Evolutionary conservation across 2,329 filamentous ascomycete species (phyloP).

Genomic region (Colletotrichum incanum): DNA sequence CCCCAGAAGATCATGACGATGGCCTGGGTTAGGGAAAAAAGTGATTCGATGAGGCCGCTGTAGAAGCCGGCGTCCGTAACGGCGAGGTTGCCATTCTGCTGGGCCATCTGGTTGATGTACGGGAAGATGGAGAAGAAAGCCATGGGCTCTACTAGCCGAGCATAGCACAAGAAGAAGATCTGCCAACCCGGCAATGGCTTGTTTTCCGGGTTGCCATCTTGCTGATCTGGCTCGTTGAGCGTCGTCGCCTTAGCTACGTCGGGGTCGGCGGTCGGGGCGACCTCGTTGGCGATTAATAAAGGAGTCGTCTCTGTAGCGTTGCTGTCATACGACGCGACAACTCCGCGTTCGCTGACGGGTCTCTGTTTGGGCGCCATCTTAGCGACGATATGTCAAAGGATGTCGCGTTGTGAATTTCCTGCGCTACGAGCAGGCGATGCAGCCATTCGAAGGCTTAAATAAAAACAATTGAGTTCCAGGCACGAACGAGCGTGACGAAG

Average conservation of each 20-base stretch:
- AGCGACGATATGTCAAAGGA: background rate
- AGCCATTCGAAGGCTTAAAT: background rate
- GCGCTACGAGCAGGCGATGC: background rate
- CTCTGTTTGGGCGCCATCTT: constrained; percentile 13
- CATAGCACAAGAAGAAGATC: constrained; percentile 81
- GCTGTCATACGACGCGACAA: background rate
- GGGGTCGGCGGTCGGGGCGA: constrained; percentile 34
- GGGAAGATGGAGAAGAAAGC: constrained; percentile 90
- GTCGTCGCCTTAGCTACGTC: constrained; percentile 30
- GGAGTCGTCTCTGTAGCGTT: constrained; percentile 35
- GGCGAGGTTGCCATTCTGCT: constrained; percentile 73
- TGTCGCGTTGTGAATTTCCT: background rate
- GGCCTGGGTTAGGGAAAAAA: constrained; percentile 85
- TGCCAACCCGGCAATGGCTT: constrained; percentile 59
- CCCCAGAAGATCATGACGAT: constrained; percentile 85
- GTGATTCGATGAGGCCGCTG: constrained; percentile 80
- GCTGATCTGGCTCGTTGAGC: constrained; percentile 17
- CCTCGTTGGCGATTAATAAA: constrained; percentile 16
- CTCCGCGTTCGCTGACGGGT: background rate
- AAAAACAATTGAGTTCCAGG: background rate
- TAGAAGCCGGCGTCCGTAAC: constrained; percentile 85
- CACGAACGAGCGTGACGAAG: background rate
- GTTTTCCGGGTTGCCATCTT: constrained; percentile 7
- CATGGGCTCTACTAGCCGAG: constrained; percentile 80
- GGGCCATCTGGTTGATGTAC: constrained; percentile 85